phyloP scores from a whole-genome alignment of 2,329 filamentous ascomycete genomes.

The Monilinia polystroma region DNA sequence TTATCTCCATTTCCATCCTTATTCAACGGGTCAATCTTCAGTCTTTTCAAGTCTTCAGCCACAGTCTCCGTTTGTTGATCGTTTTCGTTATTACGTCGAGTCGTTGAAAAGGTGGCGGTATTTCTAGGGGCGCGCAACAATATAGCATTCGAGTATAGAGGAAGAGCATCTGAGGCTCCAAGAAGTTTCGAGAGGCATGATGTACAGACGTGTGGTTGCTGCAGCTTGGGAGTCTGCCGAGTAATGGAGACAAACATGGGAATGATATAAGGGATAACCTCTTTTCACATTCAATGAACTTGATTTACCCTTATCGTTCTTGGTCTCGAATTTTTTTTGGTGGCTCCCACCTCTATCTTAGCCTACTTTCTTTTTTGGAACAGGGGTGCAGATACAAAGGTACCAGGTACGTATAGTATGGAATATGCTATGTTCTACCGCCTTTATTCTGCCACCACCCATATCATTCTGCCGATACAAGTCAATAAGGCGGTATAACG shows the following conservation, averaged over 20 bases:
- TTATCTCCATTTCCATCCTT: background rate
- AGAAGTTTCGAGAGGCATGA: slow-evolving; percentile 30
- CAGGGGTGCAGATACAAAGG: background rate
- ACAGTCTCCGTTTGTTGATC: background rate
- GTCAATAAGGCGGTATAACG: too few relatives aligned
- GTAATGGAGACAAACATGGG: slow-evolving; percentile 35
- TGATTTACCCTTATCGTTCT: background rate
- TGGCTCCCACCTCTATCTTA: slow-evolving; percentile 17
- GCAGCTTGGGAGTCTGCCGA: slow-evolving; percentile 29
- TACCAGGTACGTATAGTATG: background rate
- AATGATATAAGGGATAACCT: slow-evolving; percentile 6
- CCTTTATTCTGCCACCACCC: too few relatives aligned
- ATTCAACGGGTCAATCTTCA: background rate
- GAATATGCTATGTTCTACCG: too few relatives aligned
- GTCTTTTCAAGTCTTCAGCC: background rate
- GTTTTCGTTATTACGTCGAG: slow-evolving; percentile 1
- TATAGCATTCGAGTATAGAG: slow-evolving; percentile 18
- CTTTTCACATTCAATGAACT: slow-evolving; percentile 3
- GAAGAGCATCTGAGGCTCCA: slow-evolving; percentile 13
- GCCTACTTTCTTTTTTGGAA: slow-evolving; percentile 8
- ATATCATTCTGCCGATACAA: too few relatives aligned
- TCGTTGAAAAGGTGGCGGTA: slow-evolving; percentile 24
- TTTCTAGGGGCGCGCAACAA: slow-evolving; percentile 13
- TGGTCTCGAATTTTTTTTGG: slow-evolving; percentile 3
- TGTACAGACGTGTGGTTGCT: slow-evolving; percentile 32